A percentile compares a stretch with the other conserved stretches of the same genome.
Evolutionary conservation across 2,329 filamentous ascomycete species (phyloP).

Genomic region (Lasiodiplodia citricola): DNA sequence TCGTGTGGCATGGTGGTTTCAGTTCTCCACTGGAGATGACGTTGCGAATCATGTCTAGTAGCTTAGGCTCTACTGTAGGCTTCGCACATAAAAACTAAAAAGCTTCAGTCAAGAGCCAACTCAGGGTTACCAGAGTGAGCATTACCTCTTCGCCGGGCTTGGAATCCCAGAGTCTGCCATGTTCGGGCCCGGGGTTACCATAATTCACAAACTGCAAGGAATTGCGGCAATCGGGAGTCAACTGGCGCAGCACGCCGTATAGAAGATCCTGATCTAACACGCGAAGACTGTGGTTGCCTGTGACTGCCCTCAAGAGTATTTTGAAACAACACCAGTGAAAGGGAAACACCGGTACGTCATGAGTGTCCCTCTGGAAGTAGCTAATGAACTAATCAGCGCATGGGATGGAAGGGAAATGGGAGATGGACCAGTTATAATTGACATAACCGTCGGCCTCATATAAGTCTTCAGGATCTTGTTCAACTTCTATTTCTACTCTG

Average conservation of each 20-base stretch:
- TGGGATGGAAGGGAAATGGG: too few species aligned
- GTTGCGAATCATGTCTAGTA: neutral
- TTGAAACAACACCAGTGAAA: conserved; percentile 4
- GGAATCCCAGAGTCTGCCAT: neutral
- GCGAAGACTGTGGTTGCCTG: neutral
- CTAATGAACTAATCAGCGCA: too few species aligned
- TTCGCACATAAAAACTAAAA: neutral
- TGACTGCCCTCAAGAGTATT: neutral
- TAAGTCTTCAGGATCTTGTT: too few species aligned
- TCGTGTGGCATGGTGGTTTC: neutral
- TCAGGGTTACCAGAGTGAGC: too few species aligned
- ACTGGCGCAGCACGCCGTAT: neutral
- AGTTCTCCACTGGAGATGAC: neutral
- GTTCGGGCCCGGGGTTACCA: neutral
- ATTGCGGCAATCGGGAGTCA: neutral
- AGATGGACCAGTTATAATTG: too few species aligned
- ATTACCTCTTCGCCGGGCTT: neutral
- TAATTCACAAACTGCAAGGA: neutral
- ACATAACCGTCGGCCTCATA: too few species aligned
- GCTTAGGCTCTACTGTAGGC: neutral
- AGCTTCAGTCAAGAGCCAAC: neutral
- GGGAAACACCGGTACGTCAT: neutral
- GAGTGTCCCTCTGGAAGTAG: too few species aligned
- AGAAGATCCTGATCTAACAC: neutral
- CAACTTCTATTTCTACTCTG: too few species aligned